These are phyloP conservation scores for Rugosomyces carneus DNA, from an alignment of 1,284 basidiomycete genomes.

Conservation along the genomic window DNA sequence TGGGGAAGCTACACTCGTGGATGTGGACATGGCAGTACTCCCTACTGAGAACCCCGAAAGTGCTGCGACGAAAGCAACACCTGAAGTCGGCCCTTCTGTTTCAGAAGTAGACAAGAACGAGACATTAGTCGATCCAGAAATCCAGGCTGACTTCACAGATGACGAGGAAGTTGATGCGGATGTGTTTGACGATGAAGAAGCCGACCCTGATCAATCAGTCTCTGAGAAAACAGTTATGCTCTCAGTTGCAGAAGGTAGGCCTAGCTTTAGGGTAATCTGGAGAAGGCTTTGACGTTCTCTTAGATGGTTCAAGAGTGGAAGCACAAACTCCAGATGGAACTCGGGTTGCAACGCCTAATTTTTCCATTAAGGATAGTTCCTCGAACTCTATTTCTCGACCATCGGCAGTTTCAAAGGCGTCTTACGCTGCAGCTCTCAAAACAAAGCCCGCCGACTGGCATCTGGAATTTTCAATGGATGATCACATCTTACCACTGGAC, in stretches of 20 bases:
- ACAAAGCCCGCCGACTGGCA: constrained; percentile 94
- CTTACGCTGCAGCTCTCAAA: constrained; percentile 93
- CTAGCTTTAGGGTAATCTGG: neutral
- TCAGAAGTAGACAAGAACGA: constrained; percentile 42
- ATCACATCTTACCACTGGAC: constrained; percentile 75
- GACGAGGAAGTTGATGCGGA: constrained; percentile 81
- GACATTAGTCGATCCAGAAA: constrained; percentile 55
- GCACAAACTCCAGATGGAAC: constrained; percentile 97
- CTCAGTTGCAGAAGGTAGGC: constrained; percentile 69
- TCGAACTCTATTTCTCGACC: constrained; percentile 29
- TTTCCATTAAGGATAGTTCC: constrained; percentile 33
- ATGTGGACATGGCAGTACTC: constrained; percentile 8
- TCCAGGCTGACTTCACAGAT: constrained; percentile 67
- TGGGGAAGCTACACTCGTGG: constrained; percentile 10
- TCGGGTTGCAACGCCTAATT: constrained; percentile 82
- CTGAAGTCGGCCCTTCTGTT: constrained; percentile 21
- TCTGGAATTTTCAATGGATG: constrained; percentile 91
- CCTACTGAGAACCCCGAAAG: constrained; percentile 13
- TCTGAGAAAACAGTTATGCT: constrained; percentile 84
- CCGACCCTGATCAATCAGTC: constrained; percentile 61
- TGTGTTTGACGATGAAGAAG: constrained; percentile 64
- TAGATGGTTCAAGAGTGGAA: constrained; percentile 86
- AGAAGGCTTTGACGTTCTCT: neutral
- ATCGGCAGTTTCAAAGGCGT: constrained; percentile 49
- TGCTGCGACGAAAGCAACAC: constrained; percentile 18